A percentile compares a stretch with the other conserved stretches of the same genome.
Conservation (phyloP, 441 rosid genomes). For the Viola pubescens region DNA sequence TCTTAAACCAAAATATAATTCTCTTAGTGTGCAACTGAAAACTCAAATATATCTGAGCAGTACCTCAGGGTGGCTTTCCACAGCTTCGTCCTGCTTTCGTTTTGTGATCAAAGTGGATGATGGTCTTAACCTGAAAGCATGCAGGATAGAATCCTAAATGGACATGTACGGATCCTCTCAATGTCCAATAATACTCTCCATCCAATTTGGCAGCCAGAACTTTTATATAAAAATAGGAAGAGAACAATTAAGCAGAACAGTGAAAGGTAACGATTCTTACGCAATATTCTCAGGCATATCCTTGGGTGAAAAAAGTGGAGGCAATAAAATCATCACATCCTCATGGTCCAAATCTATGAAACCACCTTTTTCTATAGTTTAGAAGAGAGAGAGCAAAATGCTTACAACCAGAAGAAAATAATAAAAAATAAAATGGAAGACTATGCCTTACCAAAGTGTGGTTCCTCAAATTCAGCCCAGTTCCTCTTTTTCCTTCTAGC, state of each 20-base stretch:
- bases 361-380: constrained; percentile 39
- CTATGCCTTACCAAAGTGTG: constrained; percentile 37
- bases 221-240: neutral
- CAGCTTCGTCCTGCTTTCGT: constrained; percentile 50
- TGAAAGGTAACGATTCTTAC: constrained; percentile 33
- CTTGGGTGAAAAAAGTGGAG: constrained; percentile 74
- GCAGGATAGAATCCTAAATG: neutral
- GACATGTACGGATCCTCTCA: neutral
- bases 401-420: neutral
- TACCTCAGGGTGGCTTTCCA: constrained; percentile 54
- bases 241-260: neutral
- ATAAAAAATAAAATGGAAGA: neutral
- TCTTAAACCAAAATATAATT: neutral
- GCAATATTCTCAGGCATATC: constrained; percentile 69
- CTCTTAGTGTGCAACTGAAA: neutral
- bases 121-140: constrained; percentile 63
- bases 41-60: constrained; percentile 1
- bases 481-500: constrained; percentile 62
- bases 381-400: constrained; percentile 2
- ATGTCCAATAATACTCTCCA: neutral
- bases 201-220: neutral
- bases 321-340: constrained; percentile 73
- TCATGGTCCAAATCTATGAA: constrained; percentile 68
- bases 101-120: constrained; percentile 43
- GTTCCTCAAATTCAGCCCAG: constrained; percentile 46